Percentiles rank a stretch among this genome's conserved stretches.
Conservation (phyloP, 1,284 basidiomycete genomes). For the Leccinum subrobustum region DNA sequence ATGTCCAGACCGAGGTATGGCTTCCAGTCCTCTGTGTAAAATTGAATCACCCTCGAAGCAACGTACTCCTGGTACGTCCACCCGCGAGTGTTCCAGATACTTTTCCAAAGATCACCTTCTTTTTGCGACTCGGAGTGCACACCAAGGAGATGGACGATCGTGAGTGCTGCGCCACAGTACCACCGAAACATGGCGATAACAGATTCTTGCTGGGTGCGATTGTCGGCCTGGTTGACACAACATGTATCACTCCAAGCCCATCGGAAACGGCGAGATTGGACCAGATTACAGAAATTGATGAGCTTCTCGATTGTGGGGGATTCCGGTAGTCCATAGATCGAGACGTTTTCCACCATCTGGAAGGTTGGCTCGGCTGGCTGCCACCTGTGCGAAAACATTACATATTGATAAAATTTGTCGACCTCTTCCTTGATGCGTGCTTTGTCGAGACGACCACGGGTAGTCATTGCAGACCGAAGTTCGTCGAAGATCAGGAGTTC, state of each 20-base stretch:
- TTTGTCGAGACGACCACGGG: not conserved
- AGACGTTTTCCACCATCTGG: not conserved
- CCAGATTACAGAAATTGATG: not conserved
- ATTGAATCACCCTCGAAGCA: not conserved
- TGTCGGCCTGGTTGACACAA: not conserved
- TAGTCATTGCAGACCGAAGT: not conserved
- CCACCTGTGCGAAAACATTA: not conserved
- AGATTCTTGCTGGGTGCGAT: not conserved
- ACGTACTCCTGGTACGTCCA: not conserved
- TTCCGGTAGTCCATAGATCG: not conserved
- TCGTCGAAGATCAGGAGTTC: not conserved
- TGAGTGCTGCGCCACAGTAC: not conserved
- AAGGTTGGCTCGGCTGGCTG: not conserved
- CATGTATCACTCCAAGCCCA: not conserved
- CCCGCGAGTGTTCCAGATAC: not conserved
- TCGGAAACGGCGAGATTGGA: not conserved
- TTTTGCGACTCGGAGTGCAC: not conserved
- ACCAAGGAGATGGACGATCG: not conserved
- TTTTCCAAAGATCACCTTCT: not conserved
- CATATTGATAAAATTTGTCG: not conserved
- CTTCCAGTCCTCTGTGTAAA: not conserved
- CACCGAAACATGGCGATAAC: not conserved
- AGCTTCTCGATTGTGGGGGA: not conserved
- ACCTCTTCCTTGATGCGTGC: not conserved
- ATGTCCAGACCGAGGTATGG: not conserved